These are phyloP conservation scores for Gloeopeniophorella convolvens DNA, from an alignment of 768 basidiomycete species.

Conservation along the genomic window DNA sequence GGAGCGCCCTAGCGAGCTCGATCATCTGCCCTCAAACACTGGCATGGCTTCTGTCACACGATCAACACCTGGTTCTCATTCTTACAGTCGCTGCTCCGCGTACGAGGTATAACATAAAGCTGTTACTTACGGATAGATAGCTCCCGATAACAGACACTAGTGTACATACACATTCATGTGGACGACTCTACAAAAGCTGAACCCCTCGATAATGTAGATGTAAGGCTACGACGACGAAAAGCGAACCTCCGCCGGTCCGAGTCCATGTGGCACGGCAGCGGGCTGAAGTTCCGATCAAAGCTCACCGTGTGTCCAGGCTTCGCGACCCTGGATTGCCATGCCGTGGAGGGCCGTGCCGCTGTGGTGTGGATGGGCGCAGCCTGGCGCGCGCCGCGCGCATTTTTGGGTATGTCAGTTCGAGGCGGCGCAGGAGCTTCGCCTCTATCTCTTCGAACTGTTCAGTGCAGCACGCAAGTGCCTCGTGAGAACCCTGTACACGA, in stretches of 20 bases:
- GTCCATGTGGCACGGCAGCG: too few relatives aligned
- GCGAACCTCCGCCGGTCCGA: too few relatives aligned
- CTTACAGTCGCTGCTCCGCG: constrained; percentile 7
- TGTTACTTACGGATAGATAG: constrained; percentile 20
- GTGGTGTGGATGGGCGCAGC: constrained; percentile 16
- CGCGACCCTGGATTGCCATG: constrained; percentile 11
- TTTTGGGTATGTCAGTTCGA: constrained; percentile 59
- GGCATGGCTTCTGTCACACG: constrained; percentile 4
- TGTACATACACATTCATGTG: constrained; percentile 10
- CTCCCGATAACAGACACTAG: constrained; percentile 9
- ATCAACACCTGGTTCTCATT: constrained; percentile 1
- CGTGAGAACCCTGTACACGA: background rate
- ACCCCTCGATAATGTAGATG: constrained; percentile 7
- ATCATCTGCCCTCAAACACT: constrained; percentile 7
- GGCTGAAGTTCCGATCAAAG: background rate
- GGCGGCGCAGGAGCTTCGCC: constrained; percentile 54
- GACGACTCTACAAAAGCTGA: constrained; percentile 1
- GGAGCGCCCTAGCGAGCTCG: too few relatives aligned
- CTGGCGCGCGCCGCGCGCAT: constrained; percentile 14
- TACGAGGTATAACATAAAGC: constrained; percentile 9
- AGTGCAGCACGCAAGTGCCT: background rate
- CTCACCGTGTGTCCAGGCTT: constrained; percentile 10
- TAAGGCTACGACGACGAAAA: background rate
- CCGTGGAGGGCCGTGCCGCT: constrained; percentile 10
- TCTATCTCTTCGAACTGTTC: constrained; percentile 67